These are phyloP conservation scores for Cicer pinnatifidum DNA, from an alignment of 306 rosid genomes.

Conservation along the genomic window DNA sequence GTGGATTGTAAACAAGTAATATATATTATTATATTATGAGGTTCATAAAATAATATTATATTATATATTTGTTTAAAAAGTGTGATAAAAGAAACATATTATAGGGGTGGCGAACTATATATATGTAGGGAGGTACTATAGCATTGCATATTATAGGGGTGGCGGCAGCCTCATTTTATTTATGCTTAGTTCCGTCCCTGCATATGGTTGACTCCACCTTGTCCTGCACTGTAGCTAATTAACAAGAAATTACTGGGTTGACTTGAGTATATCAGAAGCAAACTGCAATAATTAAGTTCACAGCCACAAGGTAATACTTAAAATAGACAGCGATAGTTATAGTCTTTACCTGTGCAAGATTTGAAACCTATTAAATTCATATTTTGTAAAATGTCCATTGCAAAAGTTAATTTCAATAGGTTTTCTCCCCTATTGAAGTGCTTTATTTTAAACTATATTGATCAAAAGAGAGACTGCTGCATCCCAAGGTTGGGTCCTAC, in stretches of 20 bases:
- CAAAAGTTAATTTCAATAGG: conserved; percentile 21
- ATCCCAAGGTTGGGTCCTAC: conserved; percentile 4
- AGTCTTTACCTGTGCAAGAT: neutral
- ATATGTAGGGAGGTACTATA: too few relatives aligned
- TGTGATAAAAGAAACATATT: too few relatives aligned
- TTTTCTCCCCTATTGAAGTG: neutral
- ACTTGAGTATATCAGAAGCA: conserved; percentile 10
- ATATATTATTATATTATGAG: too few relatives aligned
- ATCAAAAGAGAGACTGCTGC: neutral
- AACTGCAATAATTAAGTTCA: conserved; percentile 33
- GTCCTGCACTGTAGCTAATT: conserved; percentile 17
- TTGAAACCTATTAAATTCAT: conserved; percentile 17
- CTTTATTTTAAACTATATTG: neutral
- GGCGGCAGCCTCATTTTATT: too few relatives aligned
- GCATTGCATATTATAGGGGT: too few relatives aligned
- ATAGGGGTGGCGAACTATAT: too few relatives aligned
- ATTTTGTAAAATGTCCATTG: conserved; percentile 13
- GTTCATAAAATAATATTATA: too few relatives aligned
- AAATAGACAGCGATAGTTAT: neutral
- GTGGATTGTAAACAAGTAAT: too few relatives aligned
- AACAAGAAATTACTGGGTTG: conserved; percentile 17
- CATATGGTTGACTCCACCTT: conserved; percentile 4
- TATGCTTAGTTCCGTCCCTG: too few relatives aligned
- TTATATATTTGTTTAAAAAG: too few relatives aligned
- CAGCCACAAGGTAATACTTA: neutral